Evolutionary conservation across 352 stramenopile genomes (phyloP).

Genomic region (Globisporangium irregulare): DNA sequence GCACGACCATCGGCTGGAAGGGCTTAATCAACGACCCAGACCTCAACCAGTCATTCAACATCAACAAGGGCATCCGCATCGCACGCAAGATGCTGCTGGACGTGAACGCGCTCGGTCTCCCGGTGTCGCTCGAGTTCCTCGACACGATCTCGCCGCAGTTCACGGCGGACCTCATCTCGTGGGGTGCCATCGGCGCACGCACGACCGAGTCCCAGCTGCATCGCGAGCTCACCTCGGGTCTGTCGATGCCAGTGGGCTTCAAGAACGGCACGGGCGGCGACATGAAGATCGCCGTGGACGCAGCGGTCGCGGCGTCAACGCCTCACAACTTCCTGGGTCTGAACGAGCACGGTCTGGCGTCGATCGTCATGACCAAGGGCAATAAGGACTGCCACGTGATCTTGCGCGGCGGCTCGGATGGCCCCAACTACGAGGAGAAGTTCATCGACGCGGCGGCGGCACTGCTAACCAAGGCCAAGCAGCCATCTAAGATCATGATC

Average conservation of each 20-base stretch:
- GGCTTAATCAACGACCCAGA: constrained; percentile 90
- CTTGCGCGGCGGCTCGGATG: constrained; percentile 62
- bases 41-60: constrained; percentile 86
- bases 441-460: constrained; percentile 60
- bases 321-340: constrained; percentile 82
- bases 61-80: constrained; percentile 86
- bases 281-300: constrained; percentile 81
- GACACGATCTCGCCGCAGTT: constrained; percentile 85
- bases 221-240: constrained; percentile 83
- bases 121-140: constrained; percentile 76
- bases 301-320: constrained; percentile 56
- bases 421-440: constrained; percentile 82
- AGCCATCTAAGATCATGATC: constrained; percentile 80
- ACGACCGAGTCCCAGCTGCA: constrained; percentile 88
- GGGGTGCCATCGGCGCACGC: constrained; percentile 79
- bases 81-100: constrained; percentile 82
- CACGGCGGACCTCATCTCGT: constrained; percentile 73
- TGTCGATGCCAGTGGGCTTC: constrained; percentile 89
- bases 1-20: constrained; percentile 89
- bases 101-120: constrained; percentile 75
- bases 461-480: constrained; percentile 63
- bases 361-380: constrained; percentile 82
- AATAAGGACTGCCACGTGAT: constrained; percentile 88
- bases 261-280: constrained; percentile 89
- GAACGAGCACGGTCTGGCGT: constrained; percentile 75